phyloP scores from a whole-genome alignment of 768 basidiomycete genomes.

The Suillus ampliporus region DNA sequence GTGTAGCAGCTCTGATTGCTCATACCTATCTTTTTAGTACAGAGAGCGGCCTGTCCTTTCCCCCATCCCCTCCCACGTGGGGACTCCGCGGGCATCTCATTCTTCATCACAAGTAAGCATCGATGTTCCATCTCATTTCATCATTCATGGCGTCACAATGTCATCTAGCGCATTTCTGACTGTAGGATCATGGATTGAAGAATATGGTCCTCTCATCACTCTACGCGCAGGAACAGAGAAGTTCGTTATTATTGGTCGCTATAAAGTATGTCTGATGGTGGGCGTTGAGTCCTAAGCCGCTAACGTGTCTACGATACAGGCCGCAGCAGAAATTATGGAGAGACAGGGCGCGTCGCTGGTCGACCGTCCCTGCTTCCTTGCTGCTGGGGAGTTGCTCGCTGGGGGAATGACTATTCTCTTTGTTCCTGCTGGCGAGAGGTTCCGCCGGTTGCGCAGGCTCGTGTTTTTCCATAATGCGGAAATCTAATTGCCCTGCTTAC shows the following conservation, averaged over 20 bases:
- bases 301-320: slow-evolving; percentile 14
- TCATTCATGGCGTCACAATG: background rate
- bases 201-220: slow-evolving; percentile 13
- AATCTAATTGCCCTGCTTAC: background rate
- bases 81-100: background rate
- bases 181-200: slow-evolving; percentile 12
- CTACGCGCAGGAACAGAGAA: slow-evolving; percentile 6
- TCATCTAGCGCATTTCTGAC: background rate
- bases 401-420: slow-evolving; percentile 63
- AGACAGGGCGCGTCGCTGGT: slow-evolving; percentile 56
- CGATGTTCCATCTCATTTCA: background rate
- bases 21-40: background rate
- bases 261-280: slow-evolving; percentile 1
- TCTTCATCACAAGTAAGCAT: background rate
- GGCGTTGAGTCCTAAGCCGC: background rate
- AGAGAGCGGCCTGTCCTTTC: background rate
- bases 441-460: slow-evolving; percentile 61
- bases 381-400: slow-evolving; percentile 60
- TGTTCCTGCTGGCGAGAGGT: slow-evolving; percentile 57
- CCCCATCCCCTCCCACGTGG: background rate
- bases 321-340: slow-evolving; percentile 63
- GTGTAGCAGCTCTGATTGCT: background rate
- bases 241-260: slow-evolving; percentile 13
- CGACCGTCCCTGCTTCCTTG: slow-evolving; percentile 57
- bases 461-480: background rate